Percentiles rank a stretch among this genome's conserved stretches.
phyloP scores from a whole-genome alignment of 1,139 yeast species.

The Scheffersomyces illinoinensis region DNA sequence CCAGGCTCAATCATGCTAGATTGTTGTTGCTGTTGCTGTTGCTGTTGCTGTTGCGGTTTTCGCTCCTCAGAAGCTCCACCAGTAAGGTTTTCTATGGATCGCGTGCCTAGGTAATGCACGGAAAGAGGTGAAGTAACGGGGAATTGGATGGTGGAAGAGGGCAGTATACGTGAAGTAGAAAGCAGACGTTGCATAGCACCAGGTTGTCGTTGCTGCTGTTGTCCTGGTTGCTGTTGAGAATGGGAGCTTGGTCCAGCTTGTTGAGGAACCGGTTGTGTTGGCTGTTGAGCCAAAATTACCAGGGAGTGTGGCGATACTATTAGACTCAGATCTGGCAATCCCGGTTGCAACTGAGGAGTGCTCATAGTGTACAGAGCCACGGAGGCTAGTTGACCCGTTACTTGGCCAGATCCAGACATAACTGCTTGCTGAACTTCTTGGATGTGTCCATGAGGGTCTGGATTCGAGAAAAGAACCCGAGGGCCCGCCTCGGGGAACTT shows the following conservation, averaged over 20 bases:
- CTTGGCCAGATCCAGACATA: neutral
- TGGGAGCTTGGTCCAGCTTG: neutral
- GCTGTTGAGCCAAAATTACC: neutral
- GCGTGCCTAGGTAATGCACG: neutral
- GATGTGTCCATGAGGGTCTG: neutral
- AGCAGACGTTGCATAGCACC: neutral
- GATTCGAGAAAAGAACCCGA: neutral
- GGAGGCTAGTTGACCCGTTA: neutral
- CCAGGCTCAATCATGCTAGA: neutral
- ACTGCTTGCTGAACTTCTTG: neutral
- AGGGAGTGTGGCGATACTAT: neutral
- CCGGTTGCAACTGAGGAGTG: neutral
- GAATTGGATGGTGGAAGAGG: neutral
- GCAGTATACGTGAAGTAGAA: neutral
- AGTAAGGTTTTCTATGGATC: neutral
- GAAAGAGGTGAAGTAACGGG: neutral
- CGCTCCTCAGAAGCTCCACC: neutral
- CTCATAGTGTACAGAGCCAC: neutral
- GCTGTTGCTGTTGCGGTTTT: conserved; percentile 3
- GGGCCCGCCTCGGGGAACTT: neutral
- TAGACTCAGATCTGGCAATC: neutral
- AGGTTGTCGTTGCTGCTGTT: conserved; percentile 2
- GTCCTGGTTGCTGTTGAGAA: neutral
- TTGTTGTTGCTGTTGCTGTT: conserved; percentile 4
- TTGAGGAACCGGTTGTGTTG: neutral